Evolutionary conservation across 2,329 filamentous ascomycete species (phyloP), one percentile per base, ranked within the genome.

Genomic region (Ophiostoma tasmaniense): DNA sequence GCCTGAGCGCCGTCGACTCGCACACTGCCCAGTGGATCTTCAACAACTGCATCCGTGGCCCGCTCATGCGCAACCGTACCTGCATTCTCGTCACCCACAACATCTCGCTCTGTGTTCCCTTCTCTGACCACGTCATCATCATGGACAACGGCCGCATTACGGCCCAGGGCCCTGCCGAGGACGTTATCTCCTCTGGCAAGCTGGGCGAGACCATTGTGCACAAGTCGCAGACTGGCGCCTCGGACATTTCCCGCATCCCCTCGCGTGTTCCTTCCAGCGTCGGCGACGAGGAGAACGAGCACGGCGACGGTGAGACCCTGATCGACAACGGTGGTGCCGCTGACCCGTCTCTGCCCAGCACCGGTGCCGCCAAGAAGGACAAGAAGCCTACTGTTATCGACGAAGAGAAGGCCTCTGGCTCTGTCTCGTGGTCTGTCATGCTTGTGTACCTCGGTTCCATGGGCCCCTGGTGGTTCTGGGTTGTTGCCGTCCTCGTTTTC

Each of bases 21-120:
- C 95, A 99, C 75, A 98, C 95, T 0, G 93, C 93, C 1, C 96
- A 97, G 78, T 97, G 96, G 89, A 98, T 99, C 73, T 98, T 98
- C 80, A 90, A 90, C 76, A 90, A 97, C 78, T 96, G 93, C 70
- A 89, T 99, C 72, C 89, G 89, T 74, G 95, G 95, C 1, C 91
- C 92, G 6, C 80, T 99, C 67, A 98, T 99, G 95, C 81, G 85
- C 70, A 84, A 89, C 75, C 88, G 95, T 59, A 98, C 95, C 35
- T 98, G 95, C 78, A 92, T 99, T 68, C 84, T 99, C 61, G 94
- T 99, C 45, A 97, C 95, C 0, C 95, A 99, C 81, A 99, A 98
- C 75, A 87, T 95, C 35, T 86, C 91, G n/a, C 85, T 99, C 22
- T 95, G 92, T 73, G 87, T 93, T 8, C 92, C 93, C 5, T 84